Conservation (phyloP, 768 basidiomycete genomes). For the Termitomyces sp. region DNA sequence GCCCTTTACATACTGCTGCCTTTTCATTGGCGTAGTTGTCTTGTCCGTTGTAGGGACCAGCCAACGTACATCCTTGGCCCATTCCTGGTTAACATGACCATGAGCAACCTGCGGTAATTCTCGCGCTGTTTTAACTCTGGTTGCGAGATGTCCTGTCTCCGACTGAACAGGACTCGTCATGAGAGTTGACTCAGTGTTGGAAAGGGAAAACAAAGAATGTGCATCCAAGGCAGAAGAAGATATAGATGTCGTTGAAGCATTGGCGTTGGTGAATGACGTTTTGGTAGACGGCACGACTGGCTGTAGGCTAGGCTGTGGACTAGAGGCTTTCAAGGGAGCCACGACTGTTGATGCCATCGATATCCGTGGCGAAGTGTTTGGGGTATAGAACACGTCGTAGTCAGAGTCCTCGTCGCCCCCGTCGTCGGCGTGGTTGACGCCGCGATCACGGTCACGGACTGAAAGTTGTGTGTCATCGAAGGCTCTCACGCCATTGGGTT, state of each 20-base stretch:
- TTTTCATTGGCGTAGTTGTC: conserved; percentile 18
- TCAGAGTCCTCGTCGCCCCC: conserved; percentile 29
- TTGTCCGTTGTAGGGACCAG: conserved; percentile 30
- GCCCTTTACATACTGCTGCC: background rate
- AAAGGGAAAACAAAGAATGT: conserved; percentile 35
- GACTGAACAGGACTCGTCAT: conserved; percentile 29
- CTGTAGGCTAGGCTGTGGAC: conserved; percentile 11
- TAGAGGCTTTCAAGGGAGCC: conserved; percentile 21
- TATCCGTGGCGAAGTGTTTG: conserved; percentile 47
- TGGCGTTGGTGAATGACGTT: conserved; percentile 16
- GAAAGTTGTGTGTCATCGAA: conserved; percentile 1
- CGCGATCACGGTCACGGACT: background rate
- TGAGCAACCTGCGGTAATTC: conserved; percentile 13
- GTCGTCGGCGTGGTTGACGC: conserved; percentile 8
- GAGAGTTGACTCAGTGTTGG: conserved; percentile 31
- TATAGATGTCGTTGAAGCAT: conserved; percentile 29
- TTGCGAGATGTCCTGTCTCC: conserved; percentile 21
- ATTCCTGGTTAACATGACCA: conserved; percentile 47
- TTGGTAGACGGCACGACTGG: conserved; percentile 18
- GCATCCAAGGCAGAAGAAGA: conserved; percentile 36
- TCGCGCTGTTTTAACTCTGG: conserved; percentile 13
- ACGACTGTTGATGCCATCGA: conserved; percentile 34
- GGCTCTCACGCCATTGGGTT: conserved; percentile 13
- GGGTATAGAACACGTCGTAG: conserved; percentile 59
- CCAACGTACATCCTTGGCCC: conserved; percentile 68